These are phyloP conservation scores for Aspergillus luchuensis DNA, from an alignment of 2,329 filamentous ascomycete species.

Conservation along the genomic window DNA sequence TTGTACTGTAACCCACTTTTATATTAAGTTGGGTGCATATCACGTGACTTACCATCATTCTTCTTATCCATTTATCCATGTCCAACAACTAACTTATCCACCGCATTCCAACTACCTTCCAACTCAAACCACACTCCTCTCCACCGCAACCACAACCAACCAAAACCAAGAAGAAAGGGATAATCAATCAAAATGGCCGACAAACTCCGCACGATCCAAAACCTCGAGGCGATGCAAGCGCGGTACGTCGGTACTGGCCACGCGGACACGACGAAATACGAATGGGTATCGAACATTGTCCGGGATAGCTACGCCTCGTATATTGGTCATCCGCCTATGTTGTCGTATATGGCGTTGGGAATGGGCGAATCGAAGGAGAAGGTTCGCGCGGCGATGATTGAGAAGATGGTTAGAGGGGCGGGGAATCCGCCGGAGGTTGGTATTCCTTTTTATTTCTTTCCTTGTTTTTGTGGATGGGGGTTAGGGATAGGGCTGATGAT, in stretches of 20 bases:
- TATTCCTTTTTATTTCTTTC: not conserved
- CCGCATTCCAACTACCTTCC: not conserved
- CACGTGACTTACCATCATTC: slow-evolving; percentile 12
- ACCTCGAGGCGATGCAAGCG: slow-evolving; percentile 93
- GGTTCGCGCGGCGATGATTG: slow-evolving; percentile 76
- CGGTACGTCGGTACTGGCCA: slow-evolving; percentile 96
- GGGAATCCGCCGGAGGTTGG: slow-evolving; percentile 65
- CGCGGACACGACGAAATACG: slow-evolving; percentile 94
- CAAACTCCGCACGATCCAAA: slow-evolving; percentile 95
- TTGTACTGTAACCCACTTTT: not conserved
- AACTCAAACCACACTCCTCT: not conserved
- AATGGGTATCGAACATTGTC: slow-evolving; percentile 94
- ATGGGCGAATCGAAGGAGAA: slow-evolving; percentile 83
- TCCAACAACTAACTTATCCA: not conserved
- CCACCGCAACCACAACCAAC: not conserved
- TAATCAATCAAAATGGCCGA: slow-evolving; percentile 66
- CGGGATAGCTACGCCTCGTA: slow-evolving; percentile 90
- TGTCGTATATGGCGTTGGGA: slow-evolving; percentile 86
- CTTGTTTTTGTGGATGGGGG: not conserved
- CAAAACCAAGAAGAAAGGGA: not conserved
- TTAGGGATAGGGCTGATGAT: not conserved
- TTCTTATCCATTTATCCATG: not conserved
- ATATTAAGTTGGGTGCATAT: not conserved
- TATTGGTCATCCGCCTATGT: slow-evolving; percentile 82
- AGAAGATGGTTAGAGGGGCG: slow-evolving; percentile 69